Conservation (phyloP, 2,329 filamentous ascomycete genomes). For the Grosmannia penicillata region DNA sequence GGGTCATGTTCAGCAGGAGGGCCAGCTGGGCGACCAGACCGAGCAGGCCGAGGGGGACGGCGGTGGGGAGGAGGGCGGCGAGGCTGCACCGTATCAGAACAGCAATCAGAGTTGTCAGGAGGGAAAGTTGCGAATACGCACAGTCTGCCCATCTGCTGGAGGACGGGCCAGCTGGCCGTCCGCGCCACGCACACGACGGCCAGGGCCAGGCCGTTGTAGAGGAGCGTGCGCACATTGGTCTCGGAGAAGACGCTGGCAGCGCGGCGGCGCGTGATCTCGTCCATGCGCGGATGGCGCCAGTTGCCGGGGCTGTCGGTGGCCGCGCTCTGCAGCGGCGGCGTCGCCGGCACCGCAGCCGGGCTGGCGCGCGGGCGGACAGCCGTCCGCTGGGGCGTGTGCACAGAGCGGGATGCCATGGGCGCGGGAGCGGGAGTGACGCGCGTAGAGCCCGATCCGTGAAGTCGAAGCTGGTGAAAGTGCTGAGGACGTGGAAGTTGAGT, state of each 20-base stretch:
- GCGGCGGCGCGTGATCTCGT: slow-evolving; percentile 74
- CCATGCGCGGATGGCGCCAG: slow-evolving; percentile 80
- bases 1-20: slow-evolving; percentile 54
- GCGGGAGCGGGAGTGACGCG: background rate
- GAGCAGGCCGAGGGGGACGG: slow-evolving; percentile 28
- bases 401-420: background rate
- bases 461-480: too few relatives aligned
- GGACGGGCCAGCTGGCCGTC: slow-evolving; percentile 13
- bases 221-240: slow-evolving; percentile 55
- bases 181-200: slow-evolving; percentile 15
- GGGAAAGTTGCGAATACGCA: slow-evolving; percentile 12
- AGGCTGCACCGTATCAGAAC: slow-evolving; percentile 14
- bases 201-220: slow-evolving; percentile 43
- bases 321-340: slow-evolving; percentile 4
- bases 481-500: too few relatives aligned
- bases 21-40: slow-evolving; percentile 35
- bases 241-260: slow-evolving; percentile 66
- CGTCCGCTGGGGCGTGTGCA: slow-evolving; percentile 2
- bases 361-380: background rate
- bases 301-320: slow-evolving; percentile 51
- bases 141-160: slow-evolving; percentile 21
- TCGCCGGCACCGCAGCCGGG: background rate
- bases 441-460: too few relatives aligned
- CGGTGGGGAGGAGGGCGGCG: slow-evolving; percentile 15
- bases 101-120: background rate